Percentiles rank a stretch among this genome's conserved stretches.
Conservation (phyloP, 169 alveolate species). For the Babesia caballi region DNA sequence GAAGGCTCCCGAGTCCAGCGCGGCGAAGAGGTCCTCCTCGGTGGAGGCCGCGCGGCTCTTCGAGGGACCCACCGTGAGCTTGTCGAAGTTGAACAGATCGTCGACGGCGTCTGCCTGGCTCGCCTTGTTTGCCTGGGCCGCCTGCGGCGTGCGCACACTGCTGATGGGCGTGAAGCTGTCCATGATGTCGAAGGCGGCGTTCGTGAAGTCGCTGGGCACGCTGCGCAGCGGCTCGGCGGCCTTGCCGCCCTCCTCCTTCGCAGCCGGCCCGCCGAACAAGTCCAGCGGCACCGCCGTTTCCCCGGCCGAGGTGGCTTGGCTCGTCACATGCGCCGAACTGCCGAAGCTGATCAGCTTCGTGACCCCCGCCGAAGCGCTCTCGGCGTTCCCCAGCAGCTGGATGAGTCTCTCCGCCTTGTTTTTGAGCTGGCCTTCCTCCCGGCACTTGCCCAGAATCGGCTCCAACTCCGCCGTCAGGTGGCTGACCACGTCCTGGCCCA, state of each 20-base stretch:
- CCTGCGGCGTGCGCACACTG: constrained; percentile 16
- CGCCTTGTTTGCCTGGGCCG: neutral
- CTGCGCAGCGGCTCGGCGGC: neutral
- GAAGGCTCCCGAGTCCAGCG: constrained; percentile 19
- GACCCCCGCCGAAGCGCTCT: neutral
- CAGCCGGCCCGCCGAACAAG: neutral
- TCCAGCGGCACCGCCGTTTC: neutral
- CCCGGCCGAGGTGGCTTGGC: neutral
- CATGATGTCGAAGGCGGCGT: constrained; percentile 31
- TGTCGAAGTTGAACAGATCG: constrained; percentile 22
- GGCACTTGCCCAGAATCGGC: constrained; percentile 57
- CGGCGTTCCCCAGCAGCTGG: constrained; percentile 9
- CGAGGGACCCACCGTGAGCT: neutral
- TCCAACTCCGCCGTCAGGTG: constrained; percentile 5
- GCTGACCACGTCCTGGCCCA: neutral
- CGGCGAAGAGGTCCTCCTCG: constrained; percentile 26
- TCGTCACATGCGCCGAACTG: neutral
- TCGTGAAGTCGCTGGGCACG: constrained; percentile 25
- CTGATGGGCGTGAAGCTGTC: constrained; percentile 44
- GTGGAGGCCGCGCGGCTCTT: neutral
- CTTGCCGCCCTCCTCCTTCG: neutral
- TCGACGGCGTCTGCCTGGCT: neutral
- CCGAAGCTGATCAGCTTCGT: neutral
- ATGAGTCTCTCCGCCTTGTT: constrained; percentile 45
- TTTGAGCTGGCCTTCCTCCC: constrained; percentile 36